Evolutionary conservation across 306 rosid genomes (phyloP).

Genomic region (Phaseolus lunatus): DNA sequence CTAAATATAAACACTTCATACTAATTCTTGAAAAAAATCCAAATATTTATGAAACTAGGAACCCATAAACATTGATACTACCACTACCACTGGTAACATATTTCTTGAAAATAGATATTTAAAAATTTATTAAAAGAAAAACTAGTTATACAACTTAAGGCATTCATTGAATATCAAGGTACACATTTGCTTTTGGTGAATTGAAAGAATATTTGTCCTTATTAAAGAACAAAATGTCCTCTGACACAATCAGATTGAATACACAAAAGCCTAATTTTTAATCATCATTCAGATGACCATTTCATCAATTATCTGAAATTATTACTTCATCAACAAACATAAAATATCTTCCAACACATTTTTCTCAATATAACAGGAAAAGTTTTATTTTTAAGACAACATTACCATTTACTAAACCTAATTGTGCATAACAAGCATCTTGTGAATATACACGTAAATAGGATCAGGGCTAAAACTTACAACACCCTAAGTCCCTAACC

Average conservation of each 20-base stretch:
- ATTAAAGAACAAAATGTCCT: neutral
- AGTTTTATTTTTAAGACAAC: neutral
- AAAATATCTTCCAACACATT: slow-evolving; percentile 19
- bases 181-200: neutral
- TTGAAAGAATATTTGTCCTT: neutral
- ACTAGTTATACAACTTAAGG: neutral
- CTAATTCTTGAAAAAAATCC: neutral
- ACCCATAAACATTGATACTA: slow-evolving; percentile 2
- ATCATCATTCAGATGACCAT: neutral
- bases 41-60: neutral
- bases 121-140: neutral
- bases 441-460: neutral
- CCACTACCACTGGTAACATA: neutral
- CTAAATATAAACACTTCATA: neutral
- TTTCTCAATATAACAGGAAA: neutral
- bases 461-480: neutral
- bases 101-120: neutral
- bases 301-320: slow-evolving; percentile 1
- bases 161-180: neutral
- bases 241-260: neutral
- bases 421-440: slow-evolving; percentile 1
- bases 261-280: neutral
- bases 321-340: slow-evolving; percentile 8
- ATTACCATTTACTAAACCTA: neutral
- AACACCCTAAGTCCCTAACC: neutral